These are phyloP conservation scores for Ustilago lituana DNA, from an alignment of 1,284 basidiomycete species.

Conservation along the genomic window DNA sequence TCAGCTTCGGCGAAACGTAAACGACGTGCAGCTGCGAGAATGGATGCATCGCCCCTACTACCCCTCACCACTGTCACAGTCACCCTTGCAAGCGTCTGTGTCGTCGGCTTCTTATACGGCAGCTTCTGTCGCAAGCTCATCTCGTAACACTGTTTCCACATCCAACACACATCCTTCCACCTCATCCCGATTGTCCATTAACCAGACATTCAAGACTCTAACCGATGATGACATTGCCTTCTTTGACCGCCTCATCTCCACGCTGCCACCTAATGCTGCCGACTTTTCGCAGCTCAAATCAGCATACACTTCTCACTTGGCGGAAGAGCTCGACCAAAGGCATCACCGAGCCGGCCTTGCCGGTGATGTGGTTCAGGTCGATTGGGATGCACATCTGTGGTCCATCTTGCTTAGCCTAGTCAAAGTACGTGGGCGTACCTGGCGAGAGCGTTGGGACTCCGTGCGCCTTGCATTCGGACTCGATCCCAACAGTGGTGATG, in stretches of 20 bases:
- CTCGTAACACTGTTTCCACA: constrained; percentile 24
- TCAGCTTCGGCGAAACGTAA: constrained; percentile 20
- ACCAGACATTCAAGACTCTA: constrained; percentile 40
- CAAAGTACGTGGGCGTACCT: constrained; percentile 57
- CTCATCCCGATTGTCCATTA: constrained; percentile 42
- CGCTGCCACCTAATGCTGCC: constrained; percentile 39
- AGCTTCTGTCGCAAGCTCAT: constrained; percentile 34
- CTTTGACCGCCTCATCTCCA: constrained; percentile 56
- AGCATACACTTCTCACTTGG: constrained; percentile 46
- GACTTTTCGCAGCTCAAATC: constrained; percentile 61
- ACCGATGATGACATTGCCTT: constrained; percentile 50
- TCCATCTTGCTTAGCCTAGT: constrained; percentile 60
- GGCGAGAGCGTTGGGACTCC: constrained; percentile 63
- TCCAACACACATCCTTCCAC: constrained; percentile 30
- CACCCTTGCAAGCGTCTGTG: constrained; percentile 41
- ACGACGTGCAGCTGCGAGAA: constrained; percentile 15
- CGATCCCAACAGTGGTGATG: constrained; percentile 48
- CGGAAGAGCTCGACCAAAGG: constrained; percentile 18
- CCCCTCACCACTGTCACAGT: constrained; percentile 44
- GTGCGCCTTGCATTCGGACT: constrained; percentile 60
- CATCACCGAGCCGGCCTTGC: not conserved
- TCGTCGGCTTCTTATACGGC: constrained; percentile 41
- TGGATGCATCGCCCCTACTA: constrained; percentile 30
- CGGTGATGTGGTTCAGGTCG: not conserved
- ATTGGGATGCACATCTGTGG: constrained; percentile 61